A percentile compares a stretch with the other conserved stretches of the same genome.
phyloP scores from a whole-genome alignment of 2,329 filamentous ascomycete genomes.

The Coniella vitis region DNA sequence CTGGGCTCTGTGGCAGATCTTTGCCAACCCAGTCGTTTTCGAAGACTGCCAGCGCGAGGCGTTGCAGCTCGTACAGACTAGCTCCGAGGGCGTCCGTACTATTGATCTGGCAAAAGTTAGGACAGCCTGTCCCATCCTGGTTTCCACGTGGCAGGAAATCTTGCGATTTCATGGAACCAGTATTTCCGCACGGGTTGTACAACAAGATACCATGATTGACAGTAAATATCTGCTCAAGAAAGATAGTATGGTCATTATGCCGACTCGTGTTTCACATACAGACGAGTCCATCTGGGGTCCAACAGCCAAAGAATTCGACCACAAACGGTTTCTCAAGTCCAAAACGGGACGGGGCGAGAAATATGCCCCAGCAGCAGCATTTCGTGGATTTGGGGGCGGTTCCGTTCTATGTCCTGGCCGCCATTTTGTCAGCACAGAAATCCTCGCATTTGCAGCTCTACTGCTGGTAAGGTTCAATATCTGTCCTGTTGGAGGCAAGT shows the following conservation, averaged over 20 bases:
- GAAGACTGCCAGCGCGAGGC: background rate
- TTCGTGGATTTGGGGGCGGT: conserved; percentile 16
- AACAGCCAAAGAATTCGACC: conserved; percentile 11
- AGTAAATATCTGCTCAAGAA: conserved; percentile 17
- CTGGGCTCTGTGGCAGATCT: conserved; percentile 3
- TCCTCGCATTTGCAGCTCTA: conserved; percentile 15
- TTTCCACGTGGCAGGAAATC: conserved; percentile 17
- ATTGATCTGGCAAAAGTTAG: conserved; percentile 4
- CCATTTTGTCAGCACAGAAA: conserved; percentile 18
- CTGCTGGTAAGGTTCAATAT: conserved; percentile 16
- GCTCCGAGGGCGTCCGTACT: background rate
- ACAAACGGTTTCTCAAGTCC: conserved; percentile 12
- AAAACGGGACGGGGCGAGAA: conserved; percentile 5
- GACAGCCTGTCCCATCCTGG: conserved; percentile 15
- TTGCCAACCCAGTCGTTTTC: background rate
- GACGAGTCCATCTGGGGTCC: conserved; percentile 13
- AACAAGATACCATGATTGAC: conserved; percentile 15
- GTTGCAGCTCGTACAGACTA: background rate
- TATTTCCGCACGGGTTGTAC: conserved; percentile 8
- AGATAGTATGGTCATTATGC: conserved; percentile 14
- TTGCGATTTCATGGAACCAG: conserved; percentile 14
- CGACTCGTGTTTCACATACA: conserved; percentile 10
- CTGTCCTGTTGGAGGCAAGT: conserved; percentile 7
- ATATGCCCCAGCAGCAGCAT: conserved; percentile 7
- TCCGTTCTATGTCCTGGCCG: conserved; percentile 14